Evolutionary conservation across 768 basidiomycete genomes (phyloP).

Genomic region (Phylloporus sp.): DNA sequence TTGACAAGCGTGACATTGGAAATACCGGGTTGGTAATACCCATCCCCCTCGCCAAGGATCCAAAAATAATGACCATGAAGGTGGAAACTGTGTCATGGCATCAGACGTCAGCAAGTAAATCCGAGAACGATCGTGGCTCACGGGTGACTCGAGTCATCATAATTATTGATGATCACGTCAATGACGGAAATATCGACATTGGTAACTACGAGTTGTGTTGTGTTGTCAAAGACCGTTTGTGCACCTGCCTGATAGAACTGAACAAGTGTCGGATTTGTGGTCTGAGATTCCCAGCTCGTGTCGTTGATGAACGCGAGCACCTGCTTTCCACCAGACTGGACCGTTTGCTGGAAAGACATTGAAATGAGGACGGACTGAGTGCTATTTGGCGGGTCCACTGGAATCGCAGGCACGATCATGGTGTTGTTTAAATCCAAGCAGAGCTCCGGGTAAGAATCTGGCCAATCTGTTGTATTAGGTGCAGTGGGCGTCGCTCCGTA

Average conservation of each 20-base stretch:
- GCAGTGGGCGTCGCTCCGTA: slow-evolving; percentile 25
- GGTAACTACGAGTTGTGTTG: slow-evolving; percentile 24
- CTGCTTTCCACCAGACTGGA: slow-evolving; percentile 25
- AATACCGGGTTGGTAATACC: slow-evolving; percentile 27
- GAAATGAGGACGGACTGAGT: slow-evolving; percentile 16
- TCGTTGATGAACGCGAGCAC: slow-evolving; percentile 24
- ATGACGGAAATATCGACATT: slow-evolving; percentile 27
- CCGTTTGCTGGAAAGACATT: slow-evolving; percentile 25
- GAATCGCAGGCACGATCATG: slow-evolving; percentile 26
- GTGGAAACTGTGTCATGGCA: slow-evolving; percentile 28
- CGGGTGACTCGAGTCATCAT: slow-evolving; percentile 31
- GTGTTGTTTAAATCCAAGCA: slow-evolving; percentile 29
- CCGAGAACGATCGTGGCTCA: slow-evolving; percentile 5
- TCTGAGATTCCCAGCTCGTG: slow-evolving; percentile 26
- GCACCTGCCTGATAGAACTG: slow-evolving; percentile 23
- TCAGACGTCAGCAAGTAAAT: neutral
- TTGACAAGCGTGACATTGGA: slow-evolving; percentile 32
- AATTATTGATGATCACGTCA: slow-evolving; percentile 21
- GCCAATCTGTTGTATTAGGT: slow-evolving; percentile 27
- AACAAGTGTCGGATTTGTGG: slow-evolving; percentile 26
- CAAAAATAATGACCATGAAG: slow-evolving; percentile 37
- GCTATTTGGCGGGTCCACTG: slow-evolving; percentile 27
- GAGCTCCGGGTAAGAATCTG: slow-evolving; percentile 18
- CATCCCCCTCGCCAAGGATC: slow-evolving; percentile 35
- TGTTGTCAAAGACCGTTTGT: slow-evolving; percentile 24